Percentiles rank a stretch among this genome's conserved stretches.
Conservation (phyloP, 2,329 filamentous ascomycete species). For the Apiospora saccharicola region DNA sequence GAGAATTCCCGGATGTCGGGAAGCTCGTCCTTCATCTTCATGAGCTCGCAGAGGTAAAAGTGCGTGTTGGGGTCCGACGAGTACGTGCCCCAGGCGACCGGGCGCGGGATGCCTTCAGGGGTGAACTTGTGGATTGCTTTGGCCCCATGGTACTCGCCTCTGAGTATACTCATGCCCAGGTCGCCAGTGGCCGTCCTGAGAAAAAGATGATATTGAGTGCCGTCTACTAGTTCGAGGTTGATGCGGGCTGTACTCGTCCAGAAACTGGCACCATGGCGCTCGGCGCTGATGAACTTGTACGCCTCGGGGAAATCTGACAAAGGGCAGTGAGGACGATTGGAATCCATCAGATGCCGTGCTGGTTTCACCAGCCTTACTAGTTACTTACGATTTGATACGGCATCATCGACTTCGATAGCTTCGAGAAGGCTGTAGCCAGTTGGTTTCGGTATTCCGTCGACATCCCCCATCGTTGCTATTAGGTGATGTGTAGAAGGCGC, state of each 20-base stretch:
- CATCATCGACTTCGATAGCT: background rate
- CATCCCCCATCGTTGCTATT: background rate
- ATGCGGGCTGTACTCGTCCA: background rate
- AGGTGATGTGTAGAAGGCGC: background rate
- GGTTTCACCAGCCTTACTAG: background rate
- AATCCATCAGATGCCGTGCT: background rate
- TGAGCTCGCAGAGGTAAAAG: background rate
- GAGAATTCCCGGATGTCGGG: background rate
- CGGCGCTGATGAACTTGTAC: background rate
- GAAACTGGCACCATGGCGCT: background rate
- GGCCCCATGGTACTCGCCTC: background rate
- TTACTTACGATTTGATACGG: background rate
- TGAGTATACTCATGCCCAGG: background rate
- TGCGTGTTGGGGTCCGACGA: background rate
- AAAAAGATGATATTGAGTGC: background rate
- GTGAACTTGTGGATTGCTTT: constrained; percentile 2
- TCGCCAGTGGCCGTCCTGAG: background rate
- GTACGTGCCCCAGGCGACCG: background rate
- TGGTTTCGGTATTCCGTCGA: background rate
- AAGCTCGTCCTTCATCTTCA: background rate
- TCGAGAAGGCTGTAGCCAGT: background rate
- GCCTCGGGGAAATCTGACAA: background rate
- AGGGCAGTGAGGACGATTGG: background rate
- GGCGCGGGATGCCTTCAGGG: background rate
- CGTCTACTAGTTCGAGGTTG: background rate